These are phyloP conservation scores for Achlya hypogyna DNA, from an alignment of 352 stramenopile species.

Conservation along the genomic window DNA sequence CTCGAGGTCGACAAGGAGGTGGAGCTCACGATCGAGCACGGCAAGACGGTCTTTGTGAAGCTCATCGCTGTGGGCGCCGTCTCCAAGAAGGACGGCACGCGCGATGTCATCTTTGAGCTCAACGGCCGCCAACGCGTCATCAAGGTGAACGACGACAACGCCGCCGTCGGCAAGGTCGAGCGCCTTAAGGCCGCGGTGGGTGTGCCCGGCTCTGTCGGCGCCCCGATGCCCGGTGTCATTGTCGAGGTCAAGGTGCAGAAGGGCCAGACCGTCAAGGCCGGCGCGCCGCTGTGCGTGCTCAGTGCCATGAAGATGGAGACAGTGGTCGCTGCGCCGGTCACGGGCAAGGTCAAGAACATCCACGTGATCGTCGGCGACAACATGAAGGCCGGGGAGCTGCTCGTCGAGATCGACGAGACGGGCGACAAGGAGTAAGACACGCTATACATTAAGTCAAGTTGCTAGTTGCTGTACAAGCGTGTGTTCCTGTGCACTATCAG, in stretches of 20 bases:
- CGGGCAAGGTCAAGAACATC: constrained; percentile 86
- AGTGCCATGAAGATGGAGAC: constrained; percentile 99
- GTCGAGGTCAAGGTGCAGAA: constrained; percentile 91
- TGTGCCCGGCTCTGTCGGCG: constrained; percentile 83
- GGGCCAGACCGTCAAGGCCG: constrained; percentile 89
- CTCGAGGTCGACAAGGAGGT: constrained; percentile 67
- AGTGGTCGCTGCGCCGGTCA: constrained; percentile 84
- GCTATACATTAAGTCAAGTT: not conserved
- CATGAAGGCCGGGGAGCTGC: constrained; percentile 90
- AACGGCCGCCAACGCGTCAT: constrained; percentile 91
- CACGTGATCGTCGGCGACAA: constrained; percentile 90
- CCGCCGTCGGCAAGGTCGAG: constrained; percentile 42
- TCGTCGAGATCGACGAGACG: constrained; percentile 92
- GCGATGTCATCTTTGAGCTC: constrained; percentile 95
- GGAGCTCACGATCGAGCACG: constrained; percentile 87
- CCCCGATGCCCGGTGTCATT: constrained; percentile 95
- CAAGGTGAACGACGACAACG: constrained; percentile 86
- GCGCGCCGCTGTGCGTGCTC: constrained; percentile 89
- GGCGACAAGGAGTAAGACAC: constrained; percentile 8
- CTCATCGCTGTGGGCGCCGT: constrained; percentile 83
- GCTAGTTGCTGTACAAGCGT: too few species aligned
- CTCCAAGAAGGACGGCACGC: constrained; percentile 83
- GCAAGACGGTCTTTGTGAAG: constrained; percentile 96
- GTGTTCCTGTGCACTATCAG: too few species aligned
- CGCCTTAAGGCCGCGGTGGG: constrained; percentile 82